phyloP scores from a whole-genome alignment of 2,329 filamentous ascomycete genomes.

The Nigrospora oryzae region DNA sequence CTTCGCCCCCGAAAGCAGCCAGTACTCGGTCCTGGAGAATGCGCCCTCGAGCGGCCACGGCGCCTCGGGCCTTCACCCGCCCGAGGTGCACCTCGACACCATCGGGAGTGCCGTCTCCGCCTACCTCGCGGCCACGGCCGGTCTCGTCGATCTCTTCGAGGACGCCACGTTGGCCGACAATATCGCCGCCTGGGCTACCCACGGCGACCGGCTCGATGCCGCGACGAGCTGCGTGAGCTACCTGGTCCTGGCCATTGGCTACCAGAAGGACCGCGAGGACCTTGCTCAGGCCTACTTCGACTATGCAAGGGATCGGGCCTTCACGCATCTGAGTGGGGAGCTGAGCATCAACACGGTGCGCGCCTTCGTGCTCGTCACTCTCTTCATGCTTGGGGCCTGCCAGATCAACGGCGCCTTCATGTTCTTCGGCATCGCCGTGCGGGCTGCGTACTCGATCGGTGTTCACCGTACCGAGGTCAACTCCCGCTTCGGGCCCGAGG shows the following conservation, averaged over 20 bases:
- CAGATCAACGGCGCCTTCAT: constrained; percentile 48
- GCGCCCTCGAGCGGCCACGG: constrained; percentile 20
- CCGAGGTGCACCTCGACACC: constrained; percentile 8
- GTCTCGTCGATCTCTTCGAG: constrained; percentile 41
- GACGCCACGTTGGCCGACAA: constrained; percentile 27
- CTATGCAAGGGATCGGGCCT: constrained; percentile 36
- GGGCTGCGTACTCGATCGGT: constrained; percentile 44
- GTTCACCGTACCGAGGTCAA: constrained; percentile 47
- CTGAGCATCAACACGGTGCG: constrained; percentile 41
- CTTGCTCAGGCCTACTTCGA: constrained; percentile 38
- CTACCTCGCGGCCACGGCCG: constrained; percentile 26
- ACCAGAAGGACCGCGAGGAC: constrained; percentile 30
- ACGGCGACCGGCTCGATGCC: constrained; percentile 23
- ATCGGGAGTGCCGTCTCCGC: constrained; percentile 9
- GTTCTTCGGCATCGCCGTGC: constrained; percentile 45
- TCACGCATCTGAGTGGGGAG: constrained; percentile 34
- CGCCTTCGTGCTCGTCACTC: constrained; percentile 38
- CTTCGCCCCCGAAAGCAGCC: constrained; percentile 41
- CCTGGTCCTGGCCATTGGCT: constrained; percentile 42
- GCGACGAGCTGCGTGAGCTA: constrained; percentile 34
- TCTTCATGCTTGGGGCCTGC: constrained; percentile 46
- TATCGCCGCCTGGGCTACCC: constrained; percentile 31
- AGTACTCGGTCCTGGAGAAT: constrained; percentile 41
- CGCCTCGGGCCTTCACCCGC: constrained; percentile 7
- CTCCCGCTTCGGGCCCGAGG: constrained; percentile 35